phyloP scores from a whole-genome alignment of 2,329 filamentous ascomycete genomes.

The Ciborinia camelliae region DNA sequence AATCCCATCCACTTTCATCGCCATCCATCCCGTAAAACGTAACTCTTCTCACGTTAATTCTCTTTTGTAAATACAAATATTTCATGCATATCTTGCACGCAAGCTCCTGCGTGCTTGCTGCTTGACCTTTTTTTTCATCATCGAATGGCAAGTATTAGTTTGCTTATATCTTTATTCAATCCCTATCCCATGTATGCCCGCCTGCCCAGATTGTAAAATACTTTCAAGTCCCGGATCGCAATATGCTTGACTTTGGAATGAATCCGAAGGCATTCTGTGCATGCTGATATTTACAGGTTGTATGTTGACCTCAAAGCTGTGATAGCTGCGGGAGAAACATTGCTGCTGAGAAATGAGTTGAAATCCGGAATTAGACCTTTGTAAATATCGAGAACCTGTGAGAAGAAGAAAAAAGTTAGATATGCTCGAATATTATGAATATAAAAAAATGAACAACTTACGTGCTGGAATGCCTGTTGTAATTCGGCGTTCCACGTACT shows the following conservation, averaged over 20 bases:
- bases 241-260: conserved; percentile 7
- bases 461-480: conserved; percentile 32
- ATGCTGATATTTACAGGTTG: conserved; percentile 36
- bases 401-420: conserved; percentile 26
- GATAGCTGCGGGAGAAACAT: conserved; percentile 29
- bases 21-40: conserved; percentile 4
- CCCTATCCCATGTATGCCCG: not conserved
- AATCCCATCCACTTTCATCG: conserved; percentile 7
- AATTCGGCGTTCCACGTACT: conserved; percentile 34
- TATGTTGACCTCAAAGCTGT: conserved; percentile 33
- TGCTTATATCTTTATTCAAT: conserved; percentile 1
- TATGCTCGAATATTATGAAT: conserved; percentile 4
- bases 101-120: conserved; percentile 9
- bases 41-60: not conserved
- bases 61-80: conserved; percentile 19
- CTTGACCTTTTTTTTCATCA: conserved; percentile 7
- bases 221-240: conserved; percentile 4
- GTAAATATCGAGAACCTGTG: conserved; percentile 50
- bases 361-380: conserved; percentile 53
- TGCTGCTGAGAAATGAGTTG: conserved; percentile 44
- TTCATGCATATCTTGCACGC: conserved; percentile 6
- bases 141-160: not conserved
- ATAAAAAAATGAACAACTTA: conserved; percentile 22
- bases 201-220: not conserved
- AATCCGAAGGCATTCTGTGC: not conserved